Base-by-base conservation (phyloP, 345 rosid genomes). In the Dipteronia dyeriana region DNA sequence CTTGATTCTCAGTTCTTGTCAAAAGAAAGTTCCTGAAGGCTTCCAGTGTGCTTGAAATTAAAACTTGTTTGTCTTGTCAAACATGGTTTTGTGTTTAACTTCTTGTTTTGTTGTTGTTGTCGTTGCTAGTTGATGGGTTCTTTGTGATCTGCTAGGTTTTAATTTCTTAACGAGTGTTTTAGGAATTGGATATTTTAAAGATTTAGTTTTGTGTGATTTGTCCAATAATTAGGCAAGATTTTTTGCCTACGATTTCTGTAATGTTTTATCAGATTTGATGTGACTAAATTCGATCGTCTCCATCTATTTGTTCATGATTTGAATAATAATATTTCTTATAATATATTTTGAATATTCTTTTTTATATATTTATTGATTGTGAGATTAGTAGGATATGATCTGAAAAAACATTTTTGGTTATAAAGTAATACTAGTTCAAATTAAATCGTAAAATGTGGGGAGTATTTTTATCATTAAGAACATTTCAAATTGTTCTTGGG, bases 1-100 rank as follows among this genome's bases (percentile, higher is more conserved):
- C 75, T 22, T 81, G 61, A 69, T 90, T 60, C 49, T 88, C 19
- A 84, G 83, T 62, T 85, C 87, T 0, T 90, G 94, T 45, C 68
- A 43, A 53, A 82, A 84, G 81, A 43, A 82, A 9, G 39, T 88
- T 49, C 92, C 94, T 59, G 56, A 84, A 10, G 88, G 84, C 49
- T 88, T 86, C 89, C 56, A 84, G 68, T 90, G 94, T 38, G 20
- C 73, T n/a, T 75, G 11, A 41, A 9, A 41, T 9, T 41, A 41
- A 9, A 34, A 34, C 38, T 34, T 34, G 38, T 34, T 41, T 41
- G 45, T 41, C 8, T 9, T 8, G 45, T 59, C 7, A 39, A 3
- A 10, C 13, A 11, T 17, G 43, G 25, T n/a, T 0, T 57, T 34
- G 29, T 31, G 26, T 71, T 11, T 34, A 34, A 4, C 4, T 34